Evolutionary conservation across 164 flowering plant species (phyloP), one percentile per base, ranked within the genome.

Genomic region (Magnolia kwangsiensis): DNA sequence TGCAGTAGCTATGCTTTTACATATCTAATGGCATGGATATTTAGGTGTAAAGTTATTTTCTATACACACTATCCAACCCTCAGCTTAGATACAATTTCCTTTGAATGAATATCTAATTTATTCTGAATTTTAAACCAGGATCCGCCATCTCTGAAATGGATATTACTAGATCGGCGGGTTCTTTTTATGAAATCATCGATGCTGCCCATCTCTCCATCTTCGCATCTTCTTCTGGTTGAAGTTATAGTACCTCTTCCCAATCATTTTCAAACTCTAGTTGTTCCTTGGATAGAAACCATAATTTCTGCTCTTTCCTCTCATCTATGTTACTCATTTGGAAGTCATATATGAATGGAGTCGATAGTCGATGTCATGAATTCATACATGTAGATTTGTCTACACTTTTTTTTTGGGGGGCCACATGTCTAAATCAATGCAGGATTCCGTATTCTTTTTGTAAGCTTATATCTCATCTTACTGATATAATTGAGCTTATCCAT

Each of bases 31-130:
- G 97, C 97, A 19, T 81, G 97, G 75, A 7, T 90, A 66, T 96
- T 94, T 87, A 98, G 99, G 55, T 94, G 99, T 85, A 91, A 85
- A 81, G 96, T 96, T 77, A 78, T 94, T 67, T 90, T 93, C 86
- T 92, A 96, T 78, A 94, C 97, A 1, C 98, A 96, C 84, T 96
- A 96, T 75, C 99, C 99, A 61, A 96, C 98, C 3, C 94, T 94
- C 82, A 96, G 98, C 78, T 82, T 86, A 55, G 95, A 96, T 80
- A 96, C 94, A 98, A 77, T 94, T 65, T 90, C 98, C 75, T 83
- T 88, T 11, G 77, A 80, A 37, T 76, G 83, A 5, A 79, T 58
- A 72, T 88, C 89, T 1, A 78, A 37, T 61, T 79, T 86, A 7
- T 78, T 79, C 80, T 88, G 83, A 27, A 90, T 84, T 45, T 81